Evolutionary conservation across 2,329 filamentous ascomycete species (phyloP).

Genomic region (Coccinonectria pachysandricola): DNA sequence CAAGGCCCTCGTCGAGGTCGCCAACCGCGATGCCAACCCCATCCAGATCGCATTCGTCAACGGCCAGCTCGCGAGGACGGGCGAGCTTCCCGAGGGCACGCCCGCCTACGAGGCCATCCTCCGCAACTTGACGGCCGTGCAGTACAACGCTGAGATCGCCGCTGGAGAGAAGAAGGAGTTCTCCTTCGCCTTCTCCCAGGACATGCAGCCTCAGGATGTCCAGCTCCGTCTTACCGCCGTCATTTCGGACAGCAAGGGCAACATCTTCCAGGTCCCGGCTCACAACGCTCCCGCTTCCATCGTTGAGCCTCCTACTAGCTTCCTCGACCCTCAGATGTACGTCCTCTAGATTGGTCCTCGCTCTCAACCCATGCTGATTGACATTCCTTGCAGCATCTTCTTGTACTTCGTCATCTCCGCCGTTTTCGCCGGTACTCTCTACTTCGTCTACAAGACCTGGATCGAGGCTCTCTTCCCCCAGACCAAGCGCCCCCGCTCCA

Average conservation of each 20-base stretch:
- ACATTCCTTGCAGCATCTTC: conserved; percentile 61
- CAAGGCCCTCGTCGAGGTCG: conserved; percentile 69
- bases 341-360: conserved; percentile 20
- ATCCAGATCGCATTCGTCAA: conserved; percentile 68
- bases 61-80: conserved; percentile 57
- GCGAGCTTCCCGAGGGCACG: conserved; percentile 35
- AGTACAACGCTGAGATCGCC: conserved; percentile 64
- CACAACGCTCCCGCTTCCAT: conserved; percentile 77
- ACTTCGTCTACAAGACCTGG: conserved; percentile 98
- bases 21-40: conserved; percentile 70
- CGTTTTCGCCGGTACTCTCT: conserved; percentile 68
- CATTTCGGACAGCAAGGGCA: conserved; percentile 54
- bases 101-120: conserved; percentile 48
- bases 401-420: conserved; percentile 84
- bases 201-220: conserved; percentile 89
- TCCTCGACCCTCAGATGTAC: conserved; percentile 94
- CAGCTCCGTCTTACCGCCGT: conserved; percentile 67
- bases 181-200: conserved; percentile 76
- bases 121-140: conserved; percentile 73
- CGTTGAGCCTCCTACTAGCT: conserved; percentile 81
- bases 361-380: not conserved
- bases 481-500: conserved; percentile 57
- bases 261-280: conserved; percentile 65
- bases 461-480: conserved; percentile 93
- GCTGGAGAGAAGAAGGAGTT: conserved; percentile 67